Evolutionary conservation across 2,329 filamentous ascomycete genomes (phyloP), one percentile per base, ranked within the genome.

Genomic region (Beauveria australis): DNA sequence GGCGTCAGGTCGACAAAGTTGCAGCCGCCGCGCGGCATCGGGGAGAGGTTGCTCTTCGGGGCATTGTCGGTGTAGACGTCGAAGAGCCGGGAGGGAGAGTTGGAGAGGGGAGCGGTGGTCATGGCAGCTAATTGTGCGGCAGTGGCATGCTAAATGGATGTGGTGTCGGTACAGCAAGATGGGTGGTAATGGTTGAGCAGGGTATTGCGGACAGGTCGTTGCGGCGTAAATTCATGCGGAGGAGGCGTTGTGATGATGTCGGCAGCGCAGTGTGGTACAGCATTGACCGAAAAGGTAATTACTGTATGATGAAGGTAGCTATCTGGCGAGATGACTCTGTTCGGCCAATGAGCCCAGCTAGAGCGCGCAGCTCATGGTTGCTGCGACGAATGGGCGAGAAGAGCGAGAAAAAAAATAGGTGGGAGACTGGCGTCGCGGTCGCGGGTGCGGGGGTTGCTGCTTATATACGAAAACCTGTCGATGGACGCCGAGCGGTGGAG

Each of bases 1-100:
- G 78, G 76, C 4, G 73, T 77, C 61, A 83, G 67, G 66, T 85
- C 81, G 62, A 82, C 78, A 67, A 78, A 85, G 70, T 85, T 84
- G 74, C 83, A 86, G 53, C 74, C 75, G 56, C 83, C 83, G 61
- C 74, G 73, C 2, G 82, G 82, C 10, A 84, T 75, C 61, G 66
- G 63, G 60, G 73, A 63, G 62, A 65, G 65, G 56, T 64, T 68
- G 63, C 66, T 64, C 61, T 59, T 41, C 63, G 65, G 51, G 7
- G 33, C 48, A 64, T 74, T 74, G 72, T 84, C 81, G 67, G 74
- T 79, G 67, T 82, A 81, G 56, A 84, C 81, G 65, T 83, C 78
- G 73, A 84, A 84, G 63, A 80, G 78, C 61, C 78, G 76, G 64
- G 71, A 72, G 66, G 73, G 73, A 65, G 73, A 73, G 66, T 75